Base-by-base conservation (phyloP, 1,284 basidiomycete species). In the Leccinum insigne region DNA sequence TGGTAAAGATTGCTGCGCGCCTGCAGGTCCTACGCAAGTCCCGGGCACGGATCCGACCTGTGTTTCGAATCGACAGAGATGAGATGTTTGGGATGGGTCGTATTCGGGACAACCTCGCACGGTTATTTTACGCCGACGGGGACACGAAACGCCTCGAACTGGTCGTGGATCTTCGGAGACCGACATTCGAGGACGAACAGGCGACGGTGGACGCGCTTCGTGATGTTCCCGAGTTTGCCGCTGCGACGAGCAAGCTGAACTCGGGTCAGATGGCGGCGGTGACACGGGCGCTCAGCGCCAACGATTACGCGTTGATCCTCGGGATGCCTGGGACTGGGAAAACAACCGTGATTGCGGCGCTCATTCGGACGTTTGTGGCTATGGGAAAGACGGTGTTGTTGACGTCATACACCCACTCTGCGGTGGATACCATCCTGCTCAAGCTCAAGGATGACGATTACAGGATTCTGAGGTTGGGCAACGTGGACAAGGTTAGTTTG, bases 251-350 rank as follows among this genome's bases (percentile, higher is more conserved):
- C 11, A 71, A 77, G 23, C 83, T 99, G 14, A 99, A 99, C 73
- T 72, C 77, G 0, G 90, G 91, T 67, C 98, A 99, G 78, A 76
- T 81, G 58, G 77, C 77, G 2, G 96, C 96, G 0, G 85, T 98
- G 74, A 77, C 80, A 35, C 91, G 88, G 68, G 93, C 92, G 2
- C 78, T 99, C 16, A 80, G 83, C 2, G 94, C 97, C 0, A 81
- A 88, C 67, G 96, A 99, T 77, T 99, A 98, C 75, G 90, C 96
- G 1, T 80, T 99, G 58, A 86, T 99, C 38, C 83, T 99, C 5
- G 98, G 97, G 26, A 99, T 99, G 98, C 97, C 97, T 2, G 97
- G 97, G 0, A 99, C 98, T 2, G 97, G 97, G 9, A 99, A 99
- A 80, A 98, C 97, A 42, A 98, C 96, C 1, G 93, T 97, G 4